Evolutionary conservation across 306 rosid genomes (phyloP).

Genomic region (Dalbergia cultrata): DNA sequence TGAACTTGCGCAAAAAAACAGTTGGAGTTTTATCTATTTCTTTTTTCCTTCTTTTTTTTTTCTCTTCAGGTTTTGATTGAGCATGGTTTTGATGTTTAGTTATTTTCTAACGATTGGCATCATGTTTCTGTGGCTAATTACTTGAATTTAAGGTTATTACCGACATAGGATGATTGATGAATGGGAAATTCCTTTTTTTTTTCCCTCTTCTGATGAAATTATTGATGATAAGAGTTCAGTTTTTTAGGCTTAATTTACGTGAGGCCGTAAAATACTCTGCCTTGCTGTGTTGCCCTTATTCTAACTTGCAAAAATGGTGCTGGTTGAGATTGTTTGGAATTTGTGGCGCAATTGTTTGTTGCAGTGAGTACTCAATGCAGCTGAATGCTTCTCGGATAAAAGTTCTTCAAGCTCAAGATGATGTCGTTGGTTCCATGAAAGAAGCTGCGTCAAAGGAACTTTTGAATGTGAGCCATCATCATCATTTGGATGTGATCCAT

Average conservation of each 20-base stretch:
- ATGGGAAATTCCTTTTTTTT: background rate
- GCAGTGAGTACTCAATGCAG: slow-evolving; percentile 98
- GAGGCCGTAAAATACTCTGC: slow-evolving; percentile 13
- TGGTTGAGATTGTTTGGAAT: slow-evolving; percentile 22
- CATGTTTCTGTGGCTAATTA: slow-evolving; percentile 8
- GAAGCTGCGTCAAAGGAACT: slow-evolving; percentile 83
- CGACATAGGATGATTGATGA: slow-evolving; percentile 26
- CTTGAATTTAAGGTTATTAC: slow-evolving; percentile 29
- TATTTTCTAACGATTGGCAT: slow-evolving; percentile 25
- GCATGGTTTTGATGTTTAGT: slow-evolving; percentile 6
- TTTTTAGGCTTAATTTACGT: slow-evolving; percentile 22
- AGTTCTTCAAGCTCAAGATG: slow-evolving; percentile 99
- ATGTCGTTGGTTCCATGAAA: slow-evolving; percentile 82
- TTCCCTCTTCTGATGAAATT: background rate
- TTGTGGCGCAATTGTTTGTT: slow-evolving; percentile 43
- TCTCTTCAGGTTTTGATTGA: slow-evolving; percentile 1
- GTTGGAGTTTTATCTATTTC: background rate
- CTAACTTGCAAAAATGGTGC: background rate
- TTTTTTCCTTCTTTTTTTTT: background rate
- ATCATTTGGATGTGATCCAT: slow-evolving; percentile 71
- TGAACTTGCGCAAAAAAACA: background rate
- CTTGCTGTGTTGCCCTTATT: slow-evolving; percentile 6
- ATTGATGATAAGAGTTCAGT: slow-evolving; percentile 6
- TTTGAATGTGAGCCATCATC: slow-evolving; percentile 69
- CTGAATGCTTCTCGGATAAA: slow-evolving; percentile 86